phyloP scores from a whole-genome alignment of 768 basidiomycete genomes.

The Psilocybe cubensis region DNA sequence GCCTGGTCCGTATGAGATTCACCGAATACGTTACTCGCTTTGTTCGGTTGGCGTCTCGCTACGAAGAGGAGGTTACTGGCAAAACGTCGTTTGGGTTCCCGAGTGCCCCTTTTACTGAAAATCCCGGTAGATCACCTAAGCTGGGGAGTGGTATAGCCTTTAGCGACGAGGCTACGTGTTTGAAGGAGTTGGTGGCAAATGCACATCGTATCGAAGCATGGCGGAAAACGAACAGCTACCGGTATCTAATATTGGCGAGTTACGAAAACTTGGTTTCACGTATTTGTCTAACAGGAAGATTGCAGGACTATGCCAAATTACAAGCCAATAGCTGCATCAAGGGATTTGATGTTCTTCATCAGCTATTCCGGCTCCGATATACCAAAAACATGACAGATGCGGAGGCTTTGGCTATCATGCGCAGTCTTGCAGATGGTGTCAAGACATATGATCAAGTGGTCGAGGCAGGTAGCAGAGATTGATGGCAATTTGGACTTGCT shows the following conservation, averaged over 20 bases:
- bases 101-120: conserved; percentile 53
- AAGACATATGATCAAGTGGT: conserved; percentile 87
- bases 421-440: conserved; percentile 69
- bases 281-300: conserved; percentile 11
- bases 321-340: conserved; percentile 63
- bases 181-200: conserved; percentile 75
- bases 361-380: conserved; percentile 79
- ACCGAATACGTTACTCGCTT: conserved; percentile 89
- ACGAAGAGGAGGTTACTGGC: conserved; percentile 86
- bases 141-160: conserved; percentile 87
- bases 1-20: conserved; percentile 84
- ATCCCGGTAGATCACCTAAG: conserved; percentile 40
- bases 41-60: conserved; percentile 85
- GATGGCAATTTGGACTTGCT: not conserved
- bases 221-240: conserved; percentile 83
- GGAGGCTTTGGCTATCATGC: conserved; percentile 79
- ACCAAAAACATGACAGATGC: conserved; percentile 70
- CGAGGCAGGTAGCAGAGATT: conserved; percentile 57
- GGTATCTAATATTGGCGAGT: conserved; percentile 66
- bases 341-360: conserved; percentile 86
- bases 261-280: conserved; percentile 4
- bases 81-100: conserved; percentile 78
- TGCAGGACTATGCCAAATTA: conserved; percentile 69
- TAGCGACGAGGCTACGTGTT: conserved; percentile 65
- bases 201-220: conserved; percentile 92